Conservation (phyloP, 176 grass and related monocot genomes). For the Triticum timopheevii region DNA sequence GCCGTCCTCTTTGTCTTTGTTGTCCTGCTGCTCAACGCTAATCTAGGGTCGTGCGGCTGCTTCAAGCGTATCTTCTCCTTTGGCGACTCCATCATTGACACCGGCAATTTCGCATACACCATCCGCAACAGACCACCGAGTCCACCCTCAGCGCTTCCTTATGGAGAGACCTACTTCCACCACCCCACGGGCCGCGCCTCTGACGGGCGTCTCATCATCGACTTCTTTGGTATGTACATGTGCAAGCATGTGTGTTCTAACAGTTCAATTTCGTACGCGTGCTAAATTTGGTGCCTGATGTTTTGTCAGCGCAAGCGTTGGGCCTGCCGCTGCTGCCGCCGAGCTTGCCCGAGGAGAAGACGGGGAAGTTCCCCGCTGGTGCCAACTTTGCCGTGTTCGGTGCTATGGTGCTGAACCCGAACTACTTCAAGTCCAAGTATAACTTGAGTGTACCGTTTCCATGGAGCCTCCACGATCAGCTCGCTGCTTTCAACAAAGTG, state of each 20-base stretch:
- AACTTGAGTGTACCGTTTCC: too few species aligned
- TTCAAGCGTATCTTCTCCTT: conserved; percentile 63
- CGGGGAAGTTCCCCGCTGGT: conserved; percentile 40
- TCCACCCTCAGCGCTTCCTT: conserved; percentile 30
- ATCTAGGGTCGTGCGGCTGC: conserved; percentile 14
- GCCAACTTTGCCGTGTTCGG: conserved; percentile 57
- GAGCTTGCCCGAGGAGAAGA: conserved; percentile 26
- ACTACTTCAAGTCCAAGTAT: too few species aligned
- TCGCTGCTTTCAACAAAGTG: too few species aligned
- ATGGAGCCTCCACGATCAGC: too few species aligned
- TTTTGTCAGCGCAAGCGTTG: conserved; percentile 45
- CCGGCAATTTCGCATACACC: conserved; percentile 40
- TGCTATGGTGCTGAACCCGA: conserved; percentile 28
- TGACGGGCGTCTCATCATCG: conserved; percentile 55
- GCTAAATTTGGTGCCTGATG: too few species aligned
- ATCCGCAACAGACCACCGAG: neutral
- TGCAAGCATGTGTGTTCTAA: neutral
- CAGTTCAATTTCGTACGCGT: too few species aligned
- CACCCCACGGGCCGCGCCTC: conserved; percentile 44
- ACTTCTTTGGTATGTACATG: conserved; percentile 43
- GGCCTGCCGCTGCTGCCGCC: conserved; percentile 17
- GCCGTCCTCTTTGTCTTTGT: neutral
- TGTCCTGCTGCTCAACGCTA: neutral
- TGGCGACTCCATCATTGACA: conserved; percentile 79
- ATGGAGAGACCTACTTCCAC: conserved; percentile 66